phyloP scores from a whole-genome alignment of 1,284 basidiomycete genomes.

The Neotropicomus parvogracilis region DNA sequence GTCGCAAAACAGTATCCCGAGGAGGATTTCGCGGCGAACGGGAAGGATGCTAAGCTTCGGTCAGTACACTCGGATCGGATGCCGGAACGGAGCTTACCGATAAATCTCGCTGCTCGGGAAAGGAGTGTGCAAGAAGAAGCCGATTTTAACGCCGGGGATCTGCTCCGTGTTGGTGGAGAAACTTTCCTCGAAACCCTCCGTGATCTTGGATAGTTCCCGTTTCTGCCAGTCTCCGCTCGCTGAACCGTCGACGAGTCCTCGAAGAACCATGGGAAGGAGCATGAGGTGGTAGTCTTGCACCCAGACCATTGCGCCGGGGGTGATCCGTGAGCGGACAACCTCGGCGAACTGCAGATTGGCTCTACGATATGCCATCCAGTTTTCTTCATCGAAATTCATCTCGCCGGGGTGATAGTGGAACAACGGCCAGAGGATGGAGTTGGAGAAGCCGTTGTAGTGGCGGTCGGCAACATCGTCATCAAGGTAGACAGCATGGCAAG shows the following conservation, averaged over 20 bases:
- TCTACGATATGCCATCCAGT: conserved; percentile 97
- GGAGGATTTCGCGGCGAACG: conserved; percentile 92
- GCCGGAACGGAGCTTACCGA: conserved; percentile 53
- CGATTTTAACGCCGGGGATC: conserved; percentile 79
- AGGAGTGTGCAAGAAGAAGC: conserved; percentile 98
- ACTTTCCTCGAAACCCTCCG: conserved; percentile 70
- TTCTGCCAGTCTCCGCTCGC: conserved; percentile 60
- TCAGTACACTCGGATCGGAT: conserved; percentile 11
- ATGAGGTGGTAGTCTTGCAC: conserved; percentile 98
- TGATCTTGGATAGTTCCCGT: conserved; percentile 70
- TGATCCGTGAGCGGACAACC: conserved; percentile 74
- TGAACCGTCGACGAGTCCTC: conserved; percentile 79
- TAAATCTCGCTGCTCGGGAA: conserved; percentile 99
- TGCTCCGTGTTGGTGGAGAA: conserved; percentile 37
- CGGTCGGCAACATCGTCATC: conserved; percentile 96
- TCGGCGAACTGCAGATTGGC: conserved; percentile 96
- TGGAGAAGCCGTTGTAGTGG: conserved; percentile 99
- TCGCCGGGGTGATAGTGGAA: conserved; percentile 99
- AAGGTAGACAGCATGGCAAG: conserved; percentile 96
- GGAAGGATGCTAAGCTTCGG: conserved; percentile 74
- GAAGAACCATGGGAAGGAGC: conserved; percentile 93
- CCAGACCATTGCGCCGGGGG: conserved; percentile 93
- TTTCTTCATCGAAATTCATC: conserved; percentile 99
- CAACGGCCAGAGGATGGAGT: conserved; percentile 98
- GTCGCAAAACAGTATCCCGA: conserved; percentile 94